phyloP scores from a whole-genome alignment of 768 basidiomycete species.

The Rhodotorula sphaerocarpa region DNA sequence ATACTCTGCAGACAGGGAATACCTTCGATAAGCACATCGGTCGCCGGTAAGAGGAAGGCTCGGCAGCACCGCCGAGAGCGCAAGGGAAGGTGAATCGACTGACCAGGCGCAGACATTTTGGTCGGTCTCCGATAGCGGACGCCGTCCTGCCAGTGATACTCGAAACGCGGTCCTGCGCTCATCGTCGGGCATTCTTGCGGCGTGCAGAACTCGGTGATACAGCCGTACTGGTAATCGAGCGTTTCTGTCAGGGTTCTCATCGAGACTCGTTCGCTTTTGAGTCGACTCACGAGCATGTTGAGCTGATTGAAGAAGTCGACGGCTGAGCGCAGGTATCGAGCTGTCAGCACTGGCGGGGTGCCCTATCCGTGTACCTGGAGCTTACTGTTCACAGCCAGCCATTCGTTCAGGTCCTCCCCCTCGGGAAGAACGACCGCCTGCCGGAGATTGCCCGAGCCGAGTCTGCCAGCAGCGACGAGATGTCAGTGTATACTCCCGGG shows the following conservation, averaged over 20 bases:
- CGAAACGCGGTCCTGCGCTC: slow-evolving; percentile 90
- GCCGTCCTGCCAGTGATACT: slow-evolving; percentile 92
- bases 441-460: slow-evolving; percentile 90
- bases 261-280: no score
- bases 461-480: slow-evolving; percentile 18
- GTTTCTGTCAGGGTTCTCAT: no score
- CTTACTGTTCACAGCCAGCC: slow-evolving; percentile 98
- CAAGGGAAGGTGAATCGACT: background rate
- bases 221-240: slow-evolving; percentile 77
- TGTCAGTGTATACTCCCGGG: no score
- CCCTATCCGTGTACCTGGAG: background rate
- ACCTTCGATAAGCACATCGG: no score
- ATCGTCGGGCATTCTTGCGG: slow-evolving; percentile 87
- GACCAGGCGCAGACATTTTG: slow-evolving; percentile 73
- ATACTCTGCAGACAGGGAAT: slow-evolving; percentile 55
- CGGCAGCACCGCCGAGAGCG: no score
- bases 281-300: slow-evolving; percentile 64
- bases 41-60: no score
- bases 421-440: slow-evolving; percentile 88
- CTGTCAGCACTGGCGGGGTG: background rate
- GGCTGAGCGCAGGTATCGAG: slow-evolving; percentile 49
- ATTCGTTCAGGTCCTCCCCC: slow-evolving; percentile 94
- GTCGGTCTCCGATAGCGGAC: slow-evolving; percentile 76
- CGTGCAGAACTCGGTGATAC: slow-evolving; percentile 95
- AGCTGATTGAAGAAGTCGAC: slow-evolving; percentile 99